Percentiles rank a stretch among this genome's conserved stretches.
Evolutionary conservation across 1,139 yeast genomes (phyloP).

Genomic region (Barnettozyma hawaiiensis): DNA sequence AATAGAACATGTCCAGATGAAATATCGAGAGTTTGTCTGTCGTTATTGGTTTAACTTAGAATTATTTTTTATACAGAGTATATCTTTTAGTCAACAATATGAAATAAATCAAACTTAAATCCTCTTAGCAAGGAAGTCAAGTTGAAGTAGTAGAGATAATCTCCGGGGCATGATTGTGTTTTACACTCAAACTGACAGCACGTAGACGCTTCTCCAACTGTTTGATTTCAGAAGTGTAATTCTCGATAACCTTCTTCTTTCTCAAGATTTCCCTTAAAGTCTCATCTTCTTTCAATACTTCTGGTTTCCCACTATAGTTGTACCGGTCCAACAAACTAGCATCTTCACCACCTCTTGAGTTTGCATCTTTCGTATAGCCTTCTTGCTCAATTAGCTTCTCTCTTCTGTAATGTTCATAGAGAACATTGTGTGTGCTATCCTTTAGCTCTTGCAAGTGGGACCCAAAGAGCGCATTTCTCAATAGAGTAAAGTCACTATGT

Average conservation of each 20-base stretch:
- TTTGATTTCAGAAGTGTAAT: conserved; percentile 17
- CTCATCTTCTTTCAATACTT: conserved; percentile 8
- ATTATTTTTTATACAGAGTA: too few species aligned
- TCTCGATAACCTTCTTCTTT: conserved; percentile 18
- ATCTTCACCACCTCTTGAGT: conserved; percentile 5
- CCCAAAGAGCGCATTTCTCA: conserved; percentile 63
- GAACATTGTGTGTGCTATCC: conserved; percentile 59
- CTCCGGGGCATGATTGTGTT: background rate
- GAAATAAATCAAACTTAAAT: too few species aligned
- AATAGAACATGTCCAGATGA: background rate
- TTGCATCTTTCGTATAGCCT: conserved; percentile 3
- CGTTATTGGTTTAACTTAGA: background rate
- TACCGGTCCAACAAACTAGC: conserved; percentile 6
- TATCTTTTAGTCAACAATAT: too few species aligned
- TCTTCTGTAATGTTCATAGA: conserved; percentile 72
- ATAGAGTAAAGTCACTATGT: conserved; percentile 56
- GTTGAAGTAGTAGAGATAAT: background rate
- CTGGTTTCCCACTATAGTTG: conserved; percentile 3
- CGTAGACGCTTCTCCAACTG: conserved; percentile 16
- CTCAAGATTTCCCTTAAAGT: conserved; percentile 19
- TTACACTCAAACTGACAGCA: conserved; percentile 4
- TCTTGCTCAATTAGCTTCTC: conserved; percentile 40
- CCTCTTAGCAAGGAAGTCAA: too few species aligned
- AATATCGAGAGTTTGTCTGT: background rate
- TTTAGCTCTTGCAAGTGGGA: conserved; percentile 77